phyloP scores from a whole-genome alignment of 2,329 filamentous ascomycete species.

The Sordariomycetes sp. region DNA sequence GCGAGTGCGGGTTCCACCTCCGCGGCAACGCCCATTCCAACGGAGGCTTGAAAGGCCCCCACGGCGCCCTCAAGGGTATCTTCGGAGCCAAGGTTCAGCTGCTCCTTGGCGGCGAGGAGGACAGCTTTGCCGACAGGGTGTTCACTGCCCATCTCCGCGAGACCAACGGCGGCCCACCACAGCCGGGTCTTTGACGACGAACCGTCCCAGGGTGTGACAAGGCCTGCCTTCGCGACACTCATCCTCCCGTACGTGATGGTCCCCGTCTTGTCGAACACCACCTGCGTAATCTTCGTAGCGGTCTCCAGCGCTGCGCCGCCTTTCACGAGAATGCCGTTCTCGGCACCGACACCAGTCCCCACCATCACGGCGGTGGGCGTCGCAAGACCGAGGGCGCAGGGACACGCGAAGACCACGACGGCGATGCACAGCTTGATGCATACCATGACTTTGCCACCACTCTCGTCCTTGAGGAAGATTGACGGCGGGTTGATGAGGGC shows the following conservation, averaged over 20 bases:
- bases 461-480: conserved; percentile 71
- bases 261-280: conserved; percentile 93
- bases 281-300: conserved; percentile 78
- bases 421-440: conserved; percentile 97
- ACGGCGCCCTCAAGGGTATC: conserved; percentile 72
- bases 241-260: conserved; percentile 93
- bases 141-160: conserved; percentile 93
- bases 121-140: conserved; percentile 93
- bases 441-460: conserved; percentile 89
- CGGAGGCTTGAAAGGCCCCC: conserved; percentile 71
- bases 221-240: conserved; percentile 67
- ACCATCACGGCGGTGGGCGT: conserved; percentile 99
- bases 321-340: conserved; percentile 96
- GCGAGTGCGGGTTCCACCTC: conserved; percentile 65
- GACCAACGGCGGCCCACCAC: conserved; percentile 93
- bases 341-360: conserved; percentile 89
- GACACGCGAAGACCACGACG: conserved; percentile 96
- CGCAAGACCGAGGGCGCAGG: conserved; percentile 88
- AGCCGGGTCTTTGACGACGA: conserved; percentile 59
- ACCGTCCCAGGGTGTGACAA: conserved; percentile 59
- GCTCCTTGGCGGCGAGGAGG: conserved; percentile 59
- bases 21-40: conserved; percentile 79
- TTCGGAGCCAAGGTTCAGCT: conserved; percentile 63
- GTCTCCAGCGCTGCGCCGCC: conserved; percentile 86
- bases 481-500: conserved; percentile 71